Percentiles rank a stretch among this genome's conserved stretches.
phyloP scores from a whole-genome alignment of 2,329 filamentous ascomycete genomes.

The Ceratocystis papillata region DNA sequence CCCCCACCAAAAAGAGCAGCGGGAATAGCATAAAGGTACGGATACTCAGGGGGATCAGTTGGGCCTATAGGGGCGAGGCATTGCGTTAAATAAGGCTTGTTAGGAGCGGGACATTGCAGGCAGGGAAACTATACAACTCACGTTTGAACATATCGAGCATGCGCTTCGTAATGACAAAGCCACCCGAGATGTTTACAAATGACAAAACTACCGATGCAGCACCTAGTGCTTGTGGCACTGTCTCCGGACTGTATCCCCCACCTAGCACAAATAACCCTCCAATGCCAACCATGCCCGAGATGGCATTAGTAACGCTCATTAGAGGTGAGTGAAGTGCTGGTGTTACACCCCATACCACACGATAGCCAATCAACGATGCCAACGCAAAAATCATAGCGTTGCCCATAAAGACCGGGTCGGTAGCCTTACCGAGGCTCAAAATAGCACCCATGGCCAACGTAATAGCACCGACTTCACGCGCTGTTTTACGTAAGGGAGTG shows the following conservation, averaged over 20 bases:
- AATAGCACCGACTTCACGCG: constrained; percentile 61
- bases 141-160: constrained; percentile 90
- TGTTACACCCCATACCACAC: constrained; percentile 75
- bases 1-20: constrained; percentile 68
- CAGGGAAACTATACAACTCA: constrained; percentile 29
- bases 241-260: constrained; percentile 65
- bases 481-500: constrained; percentile 72
- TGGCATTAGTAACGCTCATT: constrained; percentile 90
- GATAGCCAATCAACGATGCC: constrained; percentile 75
- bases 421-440: constrained; percentile 67
- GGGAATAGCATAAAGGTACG: constrained; percentile 74
- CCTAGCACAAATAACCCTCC: constrained; percentile 84
- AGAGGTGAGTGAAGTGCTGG: constrained; percentile 78
- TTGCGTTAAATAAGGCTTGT: not conserved
- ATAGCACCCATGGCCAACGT: constrained; percentile 68
- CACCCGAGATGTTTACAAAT: constrained; percentile 79
- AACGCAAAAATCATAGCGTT: constrained; percentile 79
- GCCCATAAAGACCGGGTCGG: constrained; percentile 74
- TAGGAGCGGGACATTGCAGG: not conserved
- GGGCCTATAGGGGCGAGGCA: constrained; percentile 39
- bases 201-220: constrained; percentile 71
- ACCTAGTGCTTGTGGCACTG: constrained; percentile 67
- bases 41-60: constrained; percentile 78
- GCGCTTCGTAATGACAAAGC: constrained; percentile 82
- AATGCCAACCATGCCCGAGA: constrained; percentile 81